Base-by-base conservation (phyloP, 140 eudicot species). In the Bidens hawaiensis region DNA sequence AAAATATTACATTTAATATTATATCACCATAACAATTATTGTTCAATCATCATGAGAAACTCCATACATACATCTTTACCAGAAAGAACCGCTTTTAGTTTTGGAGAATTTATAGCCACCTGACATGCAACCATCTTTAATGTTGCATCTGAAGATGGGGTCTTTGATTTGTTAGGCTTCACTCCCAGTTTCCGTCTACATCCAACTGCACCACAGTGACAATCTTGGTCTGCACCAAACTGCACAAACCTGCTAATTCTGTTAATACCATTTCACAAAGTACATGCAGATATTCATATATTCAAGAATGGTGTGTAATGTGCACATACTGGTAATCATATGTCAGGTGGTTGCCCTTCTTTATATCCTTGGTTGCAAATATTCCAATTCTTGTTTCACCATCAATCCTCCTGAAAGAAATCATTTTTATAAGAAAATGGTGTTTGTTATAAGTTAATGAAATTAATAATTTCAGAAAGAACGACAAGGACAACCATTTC, bases 181-280 rank as follows among this genome's bases (percentile, higher is more conserved):
- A 84, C 96, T 50, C 99, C 99, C 50, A 93, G 81, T 82, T 93
- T 93, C 52, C 69, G 83, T 76, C 95, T 86, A 71, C 99, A 93
- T 59, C 83, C 82, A 55, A 57, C 75, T 67, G 99, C 96, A 71
- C 95, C 96, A 81, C 99, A 93, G 62, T 85, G 83, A 75, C 99
- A 93, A 69, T 88, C 89, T 74, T 93, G 99, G 80, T 93, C 99
- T 75, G 99, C 99, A 65, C 99, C 99, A 93, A 93, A 93, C 63
- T 93, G 99, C 78, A 93, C 99, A 88, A 93, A 93, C 87, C 99
- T 93, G 94, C 95, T 71, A 79, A 5, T 67, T 70, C 33, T 71
- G 70, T 82, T 41, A 14, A 46, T 27, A 51, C 30, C 45, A 28
- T 60, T 45, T 60, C 52, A 7, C 57, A 45, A 30, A 48, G 21